Conservation (phyloP, 768 basidiomycete species). For the Fomitopsis serialis region DNA sequence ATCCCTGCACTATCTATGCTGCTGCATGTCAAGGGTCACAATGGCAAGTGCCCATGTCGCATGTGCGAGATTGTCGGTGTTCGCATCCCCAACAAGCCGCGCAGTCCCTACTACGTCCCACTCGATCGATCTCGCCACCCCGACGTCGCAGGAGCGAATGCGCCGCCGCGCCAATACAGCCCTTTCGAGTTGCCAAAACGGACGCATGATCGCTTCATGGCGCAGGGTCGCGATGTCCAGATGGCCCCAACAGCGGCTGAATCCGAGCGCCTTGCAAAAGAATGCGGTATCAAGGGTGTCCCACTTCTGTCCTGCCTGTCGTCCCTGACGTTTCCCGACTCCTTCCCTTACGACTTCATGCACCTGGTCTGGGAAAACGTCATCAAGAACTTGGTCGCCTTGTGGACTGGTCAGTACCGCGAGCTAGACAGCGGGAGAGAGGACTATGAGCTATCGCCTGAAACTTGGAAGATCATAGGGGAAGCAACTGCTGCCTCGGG, state of each 20-base stretch:
- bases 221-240: background rate
- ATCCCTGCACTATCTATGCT: too few species aligned
- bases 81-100: background rate
- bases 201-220: background rate
- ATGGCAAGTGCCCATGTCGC: too few species aligned
- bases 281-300: constrained; percentile 18
- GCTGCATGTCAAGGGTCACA: too few species aligned
- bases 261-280: constrained; percentile 9
- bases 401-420: constrained; percentile 40
- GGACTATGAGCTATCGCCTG: constrained; percentile 21
- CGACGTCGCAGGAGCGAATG: background rate
- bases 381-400: constrained; percentile 31
- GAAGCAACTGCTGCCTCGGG: constrained; percentile 23
- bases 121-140: constrained; percentile 9
- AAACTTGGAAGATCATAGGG: constrained; percentile 39
- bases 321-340: constrained; percentile 31
- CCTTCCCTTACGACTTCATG: constrained; percentile 46
- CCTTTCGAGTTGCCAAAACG: constrained; percentile 8
- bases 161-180: constrained; percentile 1
- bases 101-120: constrained; percentile 14
- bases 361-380: constrained; percentile 44
- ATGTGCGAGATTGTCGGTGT: constrained; percentile 21
- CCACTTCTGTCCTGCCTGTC: constrained; percentile 26
- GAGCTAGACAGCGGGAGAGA: constrained; percentile 26
- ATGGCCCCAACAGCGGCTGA: background rate